Conservation (phyloP, 495 filamentous ascomycete genomes). For the Pyrenula massariospora region DNA sequence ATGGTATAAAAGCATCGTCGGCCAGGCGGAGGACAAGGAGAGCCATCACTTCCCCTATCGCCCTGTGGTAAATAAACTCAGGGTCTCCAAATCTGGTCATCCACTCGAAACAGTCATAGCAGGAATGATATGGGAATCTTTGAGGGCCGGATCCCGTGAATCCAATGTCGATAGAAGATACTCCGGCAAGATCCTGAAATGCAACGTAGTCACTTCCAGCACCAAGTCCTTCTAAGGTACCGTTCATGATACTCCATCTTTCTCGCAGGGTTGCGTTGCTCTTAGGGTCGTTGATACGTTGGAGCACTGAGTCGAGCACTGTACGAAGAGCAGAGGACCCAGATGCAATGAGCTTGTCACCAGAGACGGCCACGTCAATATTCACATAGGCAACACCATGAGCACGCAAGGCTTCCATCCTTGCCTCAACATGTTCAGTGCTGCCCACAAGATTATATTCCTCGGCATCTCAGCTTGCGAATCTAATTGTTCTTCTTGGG, state of each 20-base stretch:
- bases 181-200: conserved; percentile 90
- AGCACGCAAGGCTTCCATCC: conserved; percentile 41
- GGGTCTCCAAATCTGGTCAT: conserved; percentile 74
- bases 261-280: conserved; percentile 61
- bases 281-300: conserved; percentile 59
- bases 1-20: conserved; percentile 69
- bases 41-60: conserved; percentile 70
- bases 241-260: conserved; percentile 59
- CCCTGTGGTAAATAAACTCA: conserved; percentile 67
- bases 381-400: conserved; percentile 80
- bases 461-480: conserved; percentile 88
- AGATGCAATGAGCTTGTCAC: conserved; percentile 58
- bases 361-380: conserved; percentile 71
- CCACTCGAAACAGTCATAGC: conserved; percentile 83
- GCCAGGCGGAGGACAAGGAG: conserved; percentile 77
- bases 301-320: conserved; percentile 57
- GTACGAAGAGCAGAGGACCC: conserved; percentile 69
- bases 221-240: conserved; percentile 52
- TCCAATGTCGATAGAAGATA: conserved; percentile 74
- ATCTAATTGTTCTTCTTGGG: conserved; percentile 84
- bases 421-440: conserved; percentile 82
- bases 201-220: conserved; percentile 81
- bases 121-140: conserved; percentile 65
- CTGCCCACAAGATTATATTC: conserved; percentile 92
- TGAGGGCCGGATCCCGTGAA: conserved; percentile 45